phyloP scores from a whole-genome alignment of 345 rosid genomes.

The Eucalyptus cladocalyx region DNA sequence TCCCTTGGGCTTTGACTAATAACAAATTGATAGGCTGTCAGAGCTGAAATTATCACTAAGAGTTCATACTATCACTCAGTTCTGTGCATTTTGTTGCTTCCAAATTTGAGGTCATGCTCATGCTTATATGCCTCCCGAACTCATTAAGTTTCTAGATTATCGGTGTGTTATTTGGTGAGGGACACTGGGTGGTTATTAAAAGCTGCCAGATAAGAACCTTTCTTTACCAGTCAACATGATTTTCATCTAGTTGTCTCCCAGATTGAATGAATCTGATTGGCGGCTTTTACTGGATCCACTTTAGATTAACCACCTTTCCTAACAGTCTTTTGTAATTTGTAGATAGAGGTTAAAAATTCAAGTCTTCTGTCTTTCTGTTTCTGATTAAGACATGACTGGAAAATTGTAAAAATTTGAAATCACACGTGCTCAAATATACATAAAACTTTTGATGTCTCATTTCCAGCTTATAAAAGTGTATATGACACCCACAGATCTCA shows the following conservation, averaged over 20 bases:
- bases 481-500: not conserved
- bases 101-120: not conserved
- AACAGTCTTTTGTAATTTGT: not conserved
- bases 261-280: not conserved
- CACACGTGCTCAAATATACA: not conserved
- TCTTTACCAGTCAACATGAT: not conserved
- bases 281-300: not conserved
- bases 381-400: not conserved
- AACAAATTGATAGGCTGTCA: not conserved
- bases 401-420: not conserved
- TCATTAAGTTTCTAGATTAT: not conserved
- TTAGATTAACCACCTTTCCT: not conserved
- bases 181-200: not conserved
- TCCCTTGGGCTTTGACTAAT: not conserved
- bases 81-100: not conserved
- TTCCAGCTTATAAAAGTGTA: not conserved
- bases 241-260: not conserved
- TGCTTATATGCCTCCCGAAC: not conserved
- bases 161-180: not conserved
- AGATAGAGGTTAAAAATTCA: not conserved
- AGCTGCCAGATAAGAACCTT: not conserved
- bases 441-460: not conserved
- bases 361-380: not conserved
- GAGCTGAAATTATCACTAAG: not conserved
- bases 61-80: not conserved